Base-by-base conservation (phyloP, 495 filamentous ascomycete species). In the Xylaria castorea region DNA sequence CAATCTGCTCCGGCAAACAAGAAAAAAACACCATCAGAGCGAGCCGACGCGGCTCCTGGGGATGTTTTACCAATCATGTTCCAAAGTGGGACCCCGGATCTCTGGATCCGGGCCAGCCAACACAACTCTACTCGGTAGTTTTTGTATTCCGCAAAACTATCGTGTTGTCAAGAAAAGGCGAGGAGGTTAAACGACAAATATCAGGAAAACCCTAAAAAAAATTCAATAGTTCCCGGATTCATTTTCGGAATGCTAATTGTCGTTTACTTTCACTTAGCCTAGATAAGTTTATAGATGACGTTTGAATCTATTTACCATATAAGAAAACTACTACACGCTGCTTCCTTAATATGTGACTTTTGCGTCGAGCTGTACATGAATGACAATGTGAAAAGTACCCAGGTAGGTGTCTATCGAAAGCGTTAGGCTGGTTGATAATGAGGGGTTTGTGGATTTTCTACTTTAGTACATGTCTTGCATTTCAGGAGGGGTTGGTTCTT, bases 21-120 rank as follows among this genome's bases (percentile, higher is more conserved):
- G 46, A 77, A 68, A 73, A 38, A 69, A 71, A 73, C 61, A 71
- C 72, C 72, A 68, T 71, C 50, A 75, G 48, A 72, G 44, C 67
- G 70, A 61, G 51, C 72, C 51, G 69, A 68, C 71, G 50, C 73
- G 71, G 75, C 75, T 74, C 68, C 72, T 74, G 71, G 77, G 22
- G 38, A 44, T 79, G 73, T 79, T 72, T 68, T 60, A n/a, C 30
- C 36, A 34, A 75, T 27, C 22, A 5, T 38, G 3, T 34, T 25
- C 61, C 64, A 80, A 75, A 18, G 0, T 70, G 25, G 32, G 73
- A 72, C 70, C 71, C 44, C 63, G 38, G 67, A 69, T 60, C 12
- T 38, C n/a, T 42, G 14, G 20, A 8, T 64, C 61, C 44, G 63
- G 63, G 30, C 63, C 63, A 66, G 63, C 27, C 63, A n/a, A n/a